Evolutionary conservation across 495 filamentous ascomycete genomes (phyloP), one percentile per base, ranked within the genome.

Genomic region (Coniosporium apollinis): DNA sequence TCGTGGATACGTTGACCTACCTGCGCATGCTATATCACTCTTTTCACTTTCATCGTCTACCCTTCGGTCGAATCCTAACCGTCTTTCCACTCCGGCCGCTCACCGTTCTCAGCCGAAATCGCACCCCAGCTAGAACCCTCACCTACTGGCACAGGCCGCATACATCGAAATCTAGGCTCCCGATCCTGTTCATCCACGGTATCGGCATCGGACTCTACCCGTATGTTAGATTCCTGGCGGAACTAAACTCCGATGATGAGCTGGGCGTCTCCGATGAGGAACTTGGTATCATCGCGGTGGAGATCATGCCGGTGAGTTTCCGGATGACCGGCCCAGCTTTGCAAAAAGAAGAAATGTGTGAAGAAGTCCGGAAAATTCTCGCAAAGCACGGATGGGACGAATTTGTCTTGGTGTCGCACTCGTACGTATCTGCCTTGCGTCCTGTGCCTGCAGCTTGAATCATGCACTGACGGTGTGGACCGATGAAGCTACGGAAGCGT

Each of bases 171-270:
- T 55, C 58, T 4, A 60, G 61, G 19, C 48, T 66, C 1, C 76
- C 76, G 0, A 44, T 79, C 28, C 48, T 81, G 3, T 78, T 79
- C 50, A 59, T 79, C 14, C 76, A 81, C 47, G 76, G 76, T n/a
- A 77, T 81, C 33, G 73, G 74, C 18, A 69, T 79, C 35, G 75
- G 75, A 0, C 60, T 79, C 10, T 72, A 66, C 47, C 61, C 74
- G 2, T 81, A 81, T 38, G 57, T 58, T 10, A 49, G 50, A 20
- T 74, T 78, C 48, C 56, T 79, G 1, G 43, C 43, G 16, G 55
- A 65, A 28, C 48, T 78, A 13, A 66, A 64, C 38, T 18, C 37
- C 15, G 7, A 34, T 10, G 42, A 46, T 14, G 26, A 40, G 1
- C 28, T 33, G 4, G 16, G 24, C 13, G 30, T 44, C 11, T 28